Conservation (phyloP, 1,139 yeast genomes). For the Yamadazyma dushanensis region DNA sequence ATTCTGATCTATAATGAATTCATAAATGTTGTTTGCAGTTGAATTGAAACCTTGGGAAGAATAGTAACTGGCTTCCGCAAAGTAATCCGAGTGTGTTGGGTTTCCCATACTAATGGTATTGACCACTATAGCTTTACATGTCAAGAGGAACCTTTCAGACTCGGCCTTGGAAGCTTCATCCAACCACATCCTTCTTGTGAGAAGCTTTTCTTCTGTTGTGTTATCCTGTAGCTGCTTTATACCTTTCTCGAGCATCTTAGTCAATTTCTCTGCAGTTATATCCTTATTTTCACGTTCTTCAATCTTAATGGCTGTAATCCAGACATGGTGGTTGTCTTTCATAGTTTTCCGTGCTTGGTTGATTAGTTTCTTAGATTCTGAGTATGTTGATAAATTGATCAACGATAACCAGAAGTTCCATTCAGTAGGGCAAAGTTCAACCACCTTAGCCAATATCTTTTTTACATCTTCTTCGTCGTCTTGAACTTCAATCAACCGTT, state of each 20-base stretch:
- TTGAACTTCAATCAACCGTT: slow-evolving; percentile 50
- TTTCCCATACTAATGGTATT: slow-evolving; percentile 19
- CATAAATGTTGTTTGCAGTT: slow-evolving; percentile 49
- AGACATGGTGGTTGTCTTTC: slow-evolving; percentile 53
- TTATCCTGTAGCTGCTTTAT: slow-evolving; percentile 37
- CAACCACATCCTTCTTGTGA: slow-evolving; percentile 45
- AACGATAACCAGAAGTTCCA: slow-evolving; percentile 62
- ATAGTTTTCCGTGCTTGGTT: slow-evolving; percentile 60
- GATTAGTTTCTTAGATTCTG: slow-evolving; percentile 54
- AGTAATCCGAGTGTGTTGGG: slow-evolving; percentile 18
- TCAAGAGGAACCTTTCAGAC: slow-evolving; percentile 30
- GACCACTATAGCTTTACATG: slow-evolving; percentile 40
- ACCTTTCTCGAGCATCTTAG: slow-evolving; percentile 53
- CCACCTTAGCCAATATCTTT: slow-evolving; percentile 63
- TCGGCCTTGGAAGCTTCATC: slow-evolving; percentile 40
- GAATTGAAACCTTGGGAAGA: slow-evolving; percentile 24
- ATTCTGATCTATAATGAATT: slow-evolving; percentile 33
- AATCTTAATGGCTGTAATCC: slow-evolving; percentile 71
- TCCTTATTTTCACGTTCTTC: slow-evolving; percentile 56
- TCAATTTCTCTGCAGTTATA: slow-evolving; percentile 35
- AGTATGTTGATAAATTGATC: slow-evolving; percentile 45
- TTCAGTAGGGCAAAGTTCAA: slow-evolving; percentile 65
- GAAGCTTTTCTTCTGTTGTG: slow-evolving; percentile 19
- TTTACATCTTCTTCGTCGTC: slow-evolving; percentile 46
- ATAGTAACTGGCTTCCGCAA: slow-evolving; percentile 42